These are phyloP conservation scores for Apiospora rasikravindrae DNA, from an alignment of 2,329 filamentous ascomycete genomes.

Conservation along the genomic window DNA sequence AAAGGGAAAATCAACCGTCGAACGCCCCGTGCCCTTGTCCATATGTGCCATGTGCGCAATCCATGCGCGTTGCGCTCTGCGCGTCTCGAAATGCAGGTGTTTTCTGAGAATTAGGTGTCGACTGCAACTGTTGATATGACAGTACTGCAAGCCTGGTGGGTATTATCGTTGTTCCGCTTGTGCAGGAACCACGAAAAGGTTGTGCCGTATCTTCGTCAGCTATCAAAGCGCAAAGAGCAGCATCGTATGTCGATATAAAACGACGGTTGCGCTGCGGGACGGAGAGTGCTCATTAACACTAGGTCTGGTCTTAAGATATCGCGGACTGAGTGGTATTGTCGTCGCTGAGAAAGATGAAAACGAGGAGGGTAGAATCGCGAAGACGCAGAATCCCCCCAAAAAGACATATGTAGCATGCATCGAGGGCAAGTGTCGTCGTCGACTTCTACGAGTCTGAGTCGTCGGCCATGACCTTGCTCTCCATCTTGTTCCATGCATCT, in stretches of 20 bases:
- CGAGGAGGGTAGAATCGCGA: not conserved
- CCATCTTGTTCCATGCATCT: conserved; percentile 35
- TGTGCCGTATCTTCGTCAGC: not conserved
- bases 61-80: conserved; percentile 10
- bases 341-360: not conserved
- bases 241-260: not conserved
- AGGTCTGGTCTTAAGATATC: not conserved
- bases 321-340: not conserved
- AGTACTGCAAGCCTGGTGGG: not conserved
- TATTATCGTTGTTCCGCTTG: not conserved
- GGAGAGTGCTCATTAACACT: not conserved
- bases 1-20: not conserved
- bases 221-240: conserved; percentile 3
- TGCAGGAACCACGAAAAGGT: not conserved
- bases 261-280: not conserved
- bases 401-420: not conserved
- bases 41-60: not conserved
- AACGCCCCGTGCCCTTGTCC: not conserved
- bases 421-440: not conserved
- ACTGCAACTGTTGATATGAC: not conserved
- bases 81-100: conserved; percentile 1
- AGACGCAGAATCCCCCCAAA: not conserved
- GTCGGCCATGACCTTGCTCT: conserved; percentile 34
- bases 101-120: not conserved
- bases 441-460: conserved; percentile 28